A percentile compares a stretch with the other conserved stretches of the same genome.
Evolutionary conservation across 352 stramenopile species (phyloP).

Genomic region (Phytophthora ramorum): DNA sequence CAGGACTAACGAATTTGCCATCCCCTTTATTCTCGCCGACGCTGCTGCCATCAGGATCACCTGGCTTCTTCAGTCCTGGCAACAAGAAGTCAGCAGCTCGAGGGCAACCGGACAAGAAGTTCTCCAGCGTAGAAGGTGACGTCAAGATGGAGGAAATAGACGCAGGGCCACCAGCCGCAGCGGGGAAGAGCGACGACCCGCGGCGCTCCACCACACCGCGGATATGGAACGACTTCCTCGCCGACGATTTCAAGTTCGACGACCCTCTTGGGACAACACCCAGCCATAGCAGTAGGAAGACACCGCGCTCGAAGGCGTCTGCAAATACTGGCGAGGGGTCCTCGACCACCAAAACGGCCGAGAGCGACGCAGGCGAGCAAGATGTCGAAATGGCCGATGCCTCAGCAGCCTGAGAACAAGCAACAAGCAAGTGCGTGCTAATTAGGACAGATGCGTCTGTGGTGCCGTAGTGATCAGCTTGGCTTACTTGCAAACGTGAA

Average conservation of each 20-base stretch:
- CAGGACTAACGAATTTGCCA: conserved; percentile 42
- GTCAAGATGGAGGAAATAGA: conserved; percentile 30
- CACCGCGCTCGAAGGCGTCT: conserved; percentile 10
- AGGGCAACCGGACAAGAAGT: conserved; percentile 31
- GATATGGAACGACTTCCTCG: conserved; percentile 81
- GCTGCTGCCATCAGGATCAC: conserved; percentile 32
- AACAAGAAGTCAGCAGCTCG: conserved; percentile 36
- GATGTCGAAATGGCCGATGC: conserved; percentile 39
- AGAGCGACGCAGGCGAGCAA: conserved; percentile 12
- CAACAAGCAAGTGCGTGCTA: conserved; percentile 10
- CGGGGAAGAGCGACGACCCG: conserved; percentile 15
- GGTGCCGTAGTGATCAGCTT: conserved; percentile 8
- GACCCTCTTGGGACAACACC: conserved; percentile 28
- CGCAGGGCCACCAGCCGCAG: conserved; percentile 8
- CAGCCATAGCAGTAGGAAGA: conserved; percentile 29
- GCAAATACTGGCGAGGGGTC: conserved; percentile 5
- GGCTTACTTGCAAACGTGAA: conserved; percentile 11
- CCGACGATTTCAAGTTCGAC: conserved; percentile 76
- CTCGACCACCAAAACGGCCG: not conserved
- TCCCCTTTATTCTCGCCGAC: conserved; percentile 52
- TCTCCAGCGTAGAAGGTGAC: conserved; percentile 18
- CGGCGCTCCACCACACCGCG: conserved; percentile 45
- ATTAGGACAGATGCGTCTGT: conserved; percentile 6
- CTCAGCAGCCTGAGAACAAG: conserved; percentile 31
- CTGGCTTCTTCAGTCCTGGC: conserved; percentile 37